These are phyloP conservation scores for Heliamphora exappendiculata DNA, from an alignment of 148 eudicot genomes.

Conservation along the genomic window DNA sequence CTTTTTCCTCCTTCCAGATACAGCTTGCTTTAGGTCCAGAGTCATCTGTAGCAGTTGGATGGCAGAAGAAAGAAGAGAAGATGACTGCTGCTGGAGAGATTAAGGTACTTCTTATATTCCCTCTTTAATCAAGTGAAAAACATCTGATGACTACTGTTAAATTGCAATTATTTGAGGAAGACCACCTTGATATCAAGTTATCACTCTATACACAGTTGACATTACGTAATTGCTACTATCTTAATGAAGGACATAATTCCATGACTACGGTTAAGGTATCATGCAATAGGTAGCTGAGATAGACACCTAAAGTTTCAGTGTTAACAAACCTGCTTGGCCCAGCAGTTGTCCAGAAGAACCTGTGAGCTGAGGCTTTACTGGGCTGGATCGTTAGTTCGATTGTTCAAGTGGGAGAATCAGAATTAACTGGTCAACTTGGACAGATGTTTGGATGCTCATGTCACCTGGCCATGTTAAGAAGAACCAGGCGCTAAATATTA, in stretches of 20 bases:
- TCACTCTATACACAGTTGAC: too few relatives aligned
- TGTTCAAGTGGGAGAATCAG: not conserved
- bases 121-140: not conserved
- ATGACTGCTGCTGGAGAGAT: slow-evolving; percentile 77
- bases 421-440: not conserved
- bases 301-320: not conserved
- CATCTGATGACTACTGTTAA: not conserved
- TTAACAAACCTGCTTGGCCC: not conserved
- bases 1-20: slow-evolving; percentile 47
- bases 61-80: slow-evolving; percentile 88
- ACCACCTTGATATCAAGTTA: not conserved
- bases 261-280: not conserved
- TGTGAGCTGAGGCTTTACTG: not conserved
- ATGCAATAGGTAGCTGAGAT: not conserved
- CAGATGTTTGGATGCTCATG: not conserved
- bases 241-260: not conserved
- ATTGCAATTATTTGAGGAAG: not conserved
- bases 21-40: slow-evolving; percentile 76
- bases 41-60: slow-evolving; percentile 76
- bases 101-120: slow-evolving; percentile 46
- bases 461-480: not conserved
- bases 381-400: not conserved
- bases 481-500: not conserved
- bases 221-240: not conserved
- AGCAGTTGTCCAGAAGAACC: not conserved